A percentile compares a stretch with the other conserved stretches of the same genome.
Evolutionary conservation across 2,329 filamentous ascomycete genomes (phyloP).

Genomic region (Aspergillus niger): DNA sequence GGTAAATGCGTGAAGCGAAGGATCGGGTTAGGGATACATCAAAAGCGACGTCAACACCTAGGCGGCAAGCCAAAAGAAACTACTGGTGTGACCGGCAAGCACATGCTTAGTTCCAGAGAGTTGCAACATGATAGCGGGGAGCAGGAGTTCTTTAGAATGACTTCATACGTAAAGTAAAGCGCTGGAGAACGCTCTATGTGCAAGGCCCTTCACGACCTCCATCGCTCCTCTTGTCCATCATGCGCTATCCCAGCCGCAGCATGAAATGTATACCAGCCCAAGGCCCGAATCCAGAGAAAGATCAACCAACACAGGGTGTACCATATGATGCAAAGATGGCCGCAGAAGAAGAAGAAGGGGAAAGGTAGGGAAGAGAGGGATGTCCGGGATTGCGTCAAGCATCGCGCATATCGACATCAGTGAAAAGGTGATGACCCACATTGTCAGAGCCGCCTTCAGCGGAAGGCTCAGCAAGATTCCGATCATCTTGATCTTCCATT

Average conservation of each 20-base stretch:
- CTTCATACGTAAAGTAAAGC: conserved; percentile 27
- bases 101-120: conserved; percentile 16
- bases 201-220: conserved; percentile 20
- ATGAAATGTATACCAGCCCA: conserved; percentile 10
- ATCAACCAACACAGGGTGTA: conserved; percentile 2
- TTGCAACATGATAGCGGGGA: conserved; percentile 23
- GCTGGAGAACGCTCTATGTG: conserved; percentile 24
- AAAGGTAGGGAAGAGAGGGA: conserved; percentile 2
- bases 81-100: conserved; percentile 21
- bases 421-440: conserved; percentile 66
- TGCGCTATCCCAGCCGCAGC: conserved; percentile 20
- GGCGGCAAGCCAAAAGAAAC: conserved; percentile 14
- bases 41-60: conserved; percentile 13
- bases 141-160: conserved; percentile 21
- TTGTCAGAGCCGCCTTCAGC: conserved; percentile 60
- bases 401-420: conserved; percentile 63
- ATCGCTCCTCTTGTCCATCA: conserved; percentile 21
- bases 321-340: conserved; percentile 5
- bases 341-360: conserved; percentile 17
- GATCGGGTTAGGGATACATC: conserved; percentile 2
- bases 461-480: conserved; percentile 39
- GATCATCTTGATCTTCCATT: conserved; percentile 68
- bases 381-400: conserved; percentile 39
- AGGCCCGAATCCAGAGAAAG: conserved; percentile 1
- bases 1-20: background rate